Evolutionary conservation across 805 yeast genomes (phyloP).

Genomic region (Candida quercuum): DNA sequence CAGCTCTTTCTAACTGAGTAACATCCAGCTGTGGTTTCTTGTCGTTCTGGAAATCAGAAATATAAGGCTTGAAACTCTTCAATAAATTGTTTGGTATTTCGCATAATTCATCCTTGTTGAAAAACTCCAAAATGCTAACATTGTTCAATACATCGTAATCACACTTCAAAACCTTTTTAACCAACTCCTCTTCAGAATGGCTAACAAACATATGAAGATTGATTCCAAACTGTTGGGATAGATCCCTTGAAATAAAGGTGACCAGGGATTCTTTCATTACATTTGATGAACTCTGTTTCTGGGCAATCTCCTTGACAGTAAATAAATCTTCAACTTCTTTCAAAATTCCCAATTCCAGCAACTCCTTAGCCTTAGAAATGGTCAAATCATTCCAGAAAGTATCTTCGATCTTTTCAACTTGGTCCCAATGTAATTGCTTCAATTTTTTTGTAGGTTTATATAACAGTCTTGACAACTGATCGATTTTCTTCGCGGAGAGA

Average conservation of each 20-base stretch:
- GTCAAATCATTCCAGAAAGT: conserved; percentile 81
- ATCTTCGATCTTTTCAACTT: conserved; percentile 73
- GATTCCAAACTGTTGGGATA: conserved; percentile 93
- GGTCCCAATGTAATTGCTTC: conserved; percentile 97
- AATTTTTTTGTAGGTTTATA: conserved; percentile 41
- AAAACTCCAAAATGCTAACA: conserved; percentile 75
- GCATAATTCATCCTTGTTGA: conserved; percentile 66
- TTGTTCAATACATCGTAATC: conserved; percentile 65
- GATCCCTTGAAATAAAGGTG: conserved; percentile 71
- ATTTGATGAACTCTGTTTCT: conserved; percentile 44
- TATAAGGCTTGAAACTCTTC: conserved; percentile 74
- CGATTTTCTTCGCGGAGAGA: conserved; percentile 1
- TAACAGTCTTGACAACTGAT: conserved; percentile 8
- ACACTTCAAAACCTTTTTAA: conserved; percentile 70
- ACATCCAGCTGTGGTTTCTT: conserved; percentile 61
- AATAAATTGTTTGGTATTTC: conserved; percentile 70
- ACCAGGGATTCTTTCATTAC: conserved; percentile 48
- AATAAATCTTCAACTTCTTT: conserved; percentile 81
- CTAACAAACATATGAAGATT: conserved; percentile 75
- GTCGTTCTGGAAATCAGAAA: conserved; percentile 50
- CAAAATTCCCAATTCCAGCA: conserved; percentile 73
- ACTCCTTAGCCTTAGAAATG: conserved; percentile 49
- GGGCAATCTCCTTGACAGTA: conserved; percentile 64
- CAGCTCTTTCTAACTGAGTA: conserved; percentile 77
- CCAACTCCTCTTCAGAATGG: conserved; percentile 57